phyloP scores from a whole-genome alignment of 2,329 filamentous ascomycete species.

The Phialophora verrucosa region DNA sequence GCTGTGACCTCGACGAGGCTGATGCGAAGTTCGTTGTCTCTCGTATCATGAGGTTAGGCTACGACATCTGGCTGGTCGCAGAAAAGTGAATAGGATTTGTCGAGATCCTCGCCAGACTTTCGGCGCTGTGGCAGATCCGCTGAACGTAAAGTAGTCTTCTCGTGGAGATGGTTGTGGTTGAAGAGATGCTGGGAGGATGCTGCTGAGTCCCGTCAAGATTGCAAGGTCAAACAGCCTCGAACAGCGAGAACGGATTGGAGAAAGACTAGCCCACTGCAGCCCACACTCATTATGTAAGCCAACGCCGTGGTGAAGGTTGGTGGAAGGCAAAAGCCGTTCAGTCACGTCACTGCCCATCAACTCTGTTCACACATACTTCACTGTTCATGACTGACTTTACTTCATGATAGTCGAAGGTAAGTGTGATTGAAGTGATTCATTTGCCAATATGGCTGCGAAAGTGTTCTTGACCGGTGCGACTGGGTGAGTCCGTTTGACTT shows the following conservation, averaged over 20 bases:
- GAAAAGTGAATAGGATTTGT: neutral
- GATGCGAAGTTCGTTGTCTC: conserved; percentile 11
- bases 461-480: conserved; percentile 19
- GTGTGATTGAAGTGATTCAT: neutral
- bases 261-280: neutral
- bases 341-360: neutral
- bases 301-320: neutral
- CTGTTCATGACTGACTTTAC: neutral
- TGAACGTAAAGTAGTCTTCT: neutral
- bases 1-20: conserved; percentile 22
- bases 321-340: neutral
- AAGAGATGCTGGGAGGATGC: neutral
- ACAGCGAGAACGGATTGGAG: neutral
- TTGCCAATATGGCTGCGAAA: conserved; percentile 20
- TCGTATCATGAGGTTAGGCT: conserved; percentile 27
- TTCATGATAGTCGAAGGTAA: neutral
- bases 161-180: neutral
- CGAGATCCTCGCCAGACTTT: neutral
- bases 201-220: neutral
- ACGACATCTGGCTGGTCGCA: conserved; percentile 13
- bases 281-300: neutral
- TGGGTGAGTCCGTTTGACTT: neutral
- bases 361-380: neutral
- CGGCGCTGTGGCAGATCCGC: neutral
- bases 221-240: neutral